Conservation (phyloP, 257 asterid genomes). For the Solanum rostratum region DNA sequence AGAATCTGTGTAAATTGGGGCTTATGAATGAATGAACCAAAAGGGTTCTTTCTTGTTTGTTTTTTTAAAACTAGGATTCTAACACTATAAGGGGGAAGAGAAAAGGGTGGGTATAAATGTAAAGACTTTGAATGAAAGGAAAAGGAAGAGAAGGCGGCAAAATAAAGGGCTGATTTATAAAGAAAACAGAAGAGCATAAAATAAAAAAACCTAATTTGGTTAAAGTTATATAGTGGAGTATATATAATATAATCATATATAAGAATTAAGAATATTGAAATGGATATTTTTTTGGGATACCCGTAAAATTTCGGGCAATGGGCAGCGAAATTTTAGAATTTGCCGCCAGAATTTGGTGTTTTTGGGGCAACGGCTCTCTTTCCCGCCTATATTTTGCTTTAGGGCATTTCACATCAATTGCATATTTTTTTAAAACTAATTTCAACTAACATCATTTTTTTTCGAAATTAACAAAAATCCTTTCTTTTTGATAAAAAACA, state of each 20-base stretch:
- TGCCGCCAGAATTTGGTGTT: conserved; percentile 49
- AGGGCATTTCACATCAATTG: no score
- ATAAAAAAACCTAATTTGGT: not conserved
- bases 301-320: conserved; percentile 24
- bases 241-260: not conserved
- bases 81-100: not conserved
- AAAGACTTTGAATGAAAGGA: conserved; percentile 8
- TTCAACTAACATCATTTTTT: no score
- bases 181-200: not conserved
- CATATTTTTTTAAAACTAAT: no score
- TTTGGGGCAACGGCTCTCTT: conserved; percentile 34
- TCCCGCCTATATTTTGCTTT: conserved; percentile 4
- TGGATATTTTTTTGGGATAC: conserved; percentile 15
- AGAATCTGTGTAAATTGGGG: not conserved
- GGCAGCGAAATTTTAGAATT: conserved; percentile 22
- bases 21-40: conserved; percentile 14
- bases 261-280: not conserved
- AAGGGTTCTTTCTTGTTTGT: conserved; percentile 14
- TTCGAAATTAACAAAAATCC: no score
- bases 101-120: conserved; percentile 2
- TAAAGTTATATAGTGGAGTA: not conserved
- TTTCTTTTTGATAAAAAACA: no score
- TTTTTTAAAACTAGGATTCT: not conserved
- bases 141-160: conserved; percentile 48
- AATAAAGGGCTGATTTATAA: conserved; percentile 9